These are phyloP conservation scores for Rhizopogon vesiculosus DNA, from an alignment of 768 basidiomycete species.

Conservation along the genomic window DNA sequence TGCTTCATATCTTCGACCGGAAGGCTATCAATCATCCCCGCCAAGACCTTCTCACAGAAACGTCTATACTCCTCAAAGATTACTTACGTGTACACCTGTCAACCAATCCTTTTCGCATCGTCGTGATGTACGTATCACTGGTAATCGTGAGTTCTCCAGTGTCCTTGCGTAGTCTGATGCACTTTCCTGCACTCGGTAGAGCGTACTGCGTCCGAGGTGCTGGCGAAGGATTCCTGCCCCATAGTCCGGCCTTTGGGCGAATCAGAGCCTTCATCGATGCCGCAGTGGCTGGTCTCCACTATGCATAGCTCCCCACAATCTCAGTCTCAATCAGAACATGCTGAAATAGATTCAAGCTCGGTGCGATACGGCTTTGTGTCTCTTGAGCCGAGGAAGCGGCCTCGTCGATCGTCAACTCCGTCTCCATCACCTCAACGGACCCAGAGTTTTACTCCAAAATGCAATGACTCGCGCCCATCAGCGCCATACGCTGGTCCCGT, in stretches of 20 bases:
- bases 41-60: not conserved
- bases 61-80: not conserved
- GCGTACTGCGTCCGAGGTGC: not conserved
- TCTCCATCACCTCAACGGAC: constrained; percentile 2
- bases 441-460: constrained; percentile 1
- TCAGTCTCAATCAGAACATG: not conserved
- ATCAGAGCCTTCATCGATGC: not conserved
- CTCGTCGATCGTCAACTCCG: not conserved
- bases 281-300: constrained; percentile 4
- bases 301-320: not conserved
- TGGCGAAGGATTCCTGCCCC: not conserved
- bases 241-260: not conserved
- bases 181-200: not conserved
- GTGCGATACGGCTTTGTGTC: not conserved
- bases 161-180: not conserved
- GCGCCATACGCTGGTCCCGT: not conserved
- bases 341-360: not conserved
- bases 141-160: not conserved
- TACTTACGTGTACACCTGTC: not conserved
- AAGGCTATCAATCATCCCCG: not conserved
- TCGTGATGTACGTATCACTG: not conserved
- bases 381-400: not conserved
- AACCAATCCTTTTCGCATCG: not conserved
- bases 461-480: not conserved
- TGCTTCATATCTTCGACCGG: not conserved